Percentiles rank a stretch among this genome's conserved stretches.
phyloP scores from a whole-genome alignment of 2,329 filamentous ascomycete species.

The Cladosporium phlei region DNA sequence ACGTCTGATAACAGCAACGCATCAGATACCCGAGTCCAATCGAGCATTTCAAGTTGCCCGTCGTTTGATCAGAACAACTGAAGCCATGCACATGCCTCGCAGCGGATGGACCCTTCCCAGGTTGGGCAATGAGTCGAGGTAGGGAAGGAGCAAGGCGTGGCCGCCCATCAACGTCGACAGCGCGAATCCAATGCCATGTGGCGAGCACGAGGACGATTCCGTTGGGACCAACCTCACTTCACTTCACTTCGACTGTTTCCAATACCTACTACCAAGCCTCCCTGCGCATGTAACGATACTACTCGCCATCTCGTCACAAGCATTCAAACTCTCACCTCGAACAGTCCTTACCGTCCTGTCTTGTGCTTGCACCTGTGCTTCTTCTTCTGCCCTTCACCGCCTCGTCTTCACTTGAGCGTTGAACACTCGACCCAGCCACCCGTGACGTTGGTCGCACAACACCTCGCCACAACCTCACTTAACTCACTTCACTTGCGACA shows the following conservation, averaged over 20 bases:
- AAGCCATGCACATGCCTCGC: too few relatives aligned
- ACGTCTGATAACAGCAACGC: too few relatives aligned
- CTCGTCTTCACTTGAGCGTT: background rate
- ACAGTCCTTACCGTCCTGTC: constrained; percentile 5
- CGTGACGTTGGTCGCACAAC: background rate
- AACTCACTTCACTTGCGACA: background rate
- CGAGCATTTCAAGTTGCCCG: too few relatives aligned
- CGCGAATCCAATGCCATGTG: constrained; percentile 3
- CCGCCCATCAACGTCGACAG: too few relatives aligned
- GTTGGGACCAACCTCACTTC: background rate
- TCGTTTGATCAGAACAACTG: too few relatives aligned
- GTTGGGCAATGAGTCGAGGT: too few relatives aligned
- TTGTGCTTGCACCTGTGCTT: background rate
- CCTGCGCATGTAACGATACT: background rate
- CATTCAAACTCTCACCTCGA: background rate
- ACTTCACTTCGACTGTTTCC: background rate
- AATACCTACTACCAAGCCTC: background rate
- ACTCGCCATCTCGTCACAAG: background rate
- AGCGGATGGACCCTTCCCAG: too few relatives aligned
- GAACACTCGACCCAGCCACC: background rate
- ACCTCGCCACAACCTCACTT: background rate
- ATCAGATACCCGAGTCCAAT: too few relatives aligned
- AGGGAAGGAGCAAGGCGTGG: too few relatives aligned
- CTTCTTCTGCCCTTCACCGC: background rate
- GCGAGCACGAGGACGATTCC: too few relatives aligned